phyloP scores from a whole-genome alignment of 331 rosid genomes.

The Dryas integrifolia region DNA sequence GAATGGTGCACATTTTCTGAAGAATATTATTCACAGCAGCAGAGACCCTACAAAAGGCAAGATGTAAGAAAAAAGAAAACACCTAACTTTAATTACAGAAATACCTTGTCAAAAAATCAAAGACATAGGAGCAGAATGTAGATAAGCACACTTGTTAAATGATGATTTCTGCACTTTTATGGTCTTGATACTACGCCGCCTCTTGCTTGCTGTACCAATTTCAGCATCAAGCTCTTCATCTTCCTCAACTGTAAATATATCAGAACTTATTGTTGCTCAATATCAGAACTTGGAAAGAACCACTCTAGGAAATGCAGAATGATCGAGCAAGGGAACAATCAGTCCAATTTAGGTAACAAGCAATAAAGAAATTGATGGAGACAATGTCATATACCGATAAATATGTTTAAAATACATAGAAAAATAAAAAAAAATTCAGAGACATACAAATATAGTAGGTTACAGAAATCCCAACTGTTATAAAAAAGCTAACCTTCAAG shows the following conservation, averaged over 20 bases:
- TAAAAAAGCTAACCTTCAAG: slow-evolving; percentile 65
- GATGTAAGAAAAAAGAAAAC: slow-evolving; percentile 20
- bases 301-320: neutral
- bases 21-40: slow-evolving; percentile 75
- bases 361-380: neutral
- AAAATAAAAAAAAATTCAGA: neutral
- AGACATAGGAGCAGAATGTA: slow-evolving; percentile 12
- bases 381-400: neutral
- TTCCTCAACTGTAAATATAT: slow-evolving; percentile 53
- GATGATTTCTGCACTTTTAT: slow-evolving; percentile 62
- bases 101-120: slow-evolving; percentile 19
- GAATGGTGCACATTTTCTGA: slow-evolving; percentile 94
- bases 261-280: slow-evolving; percentile 9
- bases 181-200: slow-evolving; percentile 67
- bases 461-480: neutral
- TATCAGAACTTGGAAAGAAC: slow-evolving; percentile 2
- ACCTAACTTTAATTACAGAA: slow-evolving; percentile 21
- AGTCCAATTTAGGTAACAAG: neutral
- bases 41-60: slow-evolving; percentile 62
- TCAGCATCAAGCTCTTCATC: slow-evolving; percentile 72
- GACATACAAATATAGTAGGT: neutral
- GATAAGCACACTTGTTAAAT: slow-evolving; percentile 59
- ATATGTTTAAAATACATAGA: neutral
- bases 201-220: slow-evolving; percentile 80
- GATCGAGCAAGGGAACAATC: neutral